A percentile compares a stretch with the other conserved stretches of the same genome.
These are phyloP conservation scores for Blastomyces emzantsi DNA, from an alignment of 2,329 filamentous ascomycete species.

Conservation along the genomic window DNA sequence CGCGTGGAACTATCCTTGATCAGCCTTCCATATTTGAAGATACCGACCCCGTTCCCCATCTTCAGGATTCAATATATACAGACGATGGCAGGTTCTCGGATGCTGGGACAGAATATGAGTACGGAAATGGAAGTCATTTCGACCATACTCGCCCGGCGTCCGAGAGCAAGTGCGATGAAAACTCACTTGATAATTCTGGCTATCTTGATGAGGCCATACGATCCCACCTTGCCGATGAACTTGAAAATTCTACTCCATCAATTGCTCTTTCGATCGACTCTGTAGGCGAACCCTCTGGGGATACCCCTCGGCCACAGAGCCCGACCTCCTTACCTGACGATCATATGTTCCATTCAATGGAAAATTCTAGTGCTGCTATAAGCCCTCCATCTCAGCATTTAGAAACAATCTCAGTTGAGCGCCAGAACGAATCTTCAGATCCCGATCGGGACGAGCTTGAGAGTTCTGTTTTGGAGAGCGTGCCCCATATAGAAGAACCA, in stretches of 20 bases:
- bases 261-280: constrained; percentile 13
- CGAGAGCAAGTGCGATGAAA: constrained; percentile 23
- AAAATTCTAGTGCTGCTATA: not conserved
- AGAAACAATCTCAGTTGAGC: not conserved
- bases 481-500: not conserved
- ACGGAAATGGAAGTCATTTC: constrained; percentile 20
- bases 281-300: not conserved
- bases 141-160: constrained; percentile 24
- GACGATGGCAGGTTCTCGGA: constrained; percentile 36
- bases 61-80: constrained; percentile 27
- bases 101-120: constrained; percentile 32
- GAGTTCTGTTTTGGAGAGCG: not conserved
- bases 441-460: not conserved
- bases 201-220: constrained; percentile 34
- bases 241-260: constrained; percentile 19
- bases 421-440: not conserved
- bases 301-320: constrained; percentile 17
- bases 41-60: not conserved
- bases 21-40: constrained; percentile 13
- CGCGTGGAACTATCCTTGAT: constrained; percentile 33
- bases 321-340: constrained; percentile 13
- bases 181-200: constrained; percentile 28
- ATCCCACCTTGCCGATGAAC: constrained; percentile 27
- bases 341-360: constrained; percentile 4
- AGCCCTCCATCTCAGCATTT: not conserved